Percentiles rank a stretch among this genome's conserved stretches.
Evolutionary conservation across 2,329 filamentous ascomycete genomes (phyloP).

Genomic region (Fusarium pseudoanthophilum): DNA sequence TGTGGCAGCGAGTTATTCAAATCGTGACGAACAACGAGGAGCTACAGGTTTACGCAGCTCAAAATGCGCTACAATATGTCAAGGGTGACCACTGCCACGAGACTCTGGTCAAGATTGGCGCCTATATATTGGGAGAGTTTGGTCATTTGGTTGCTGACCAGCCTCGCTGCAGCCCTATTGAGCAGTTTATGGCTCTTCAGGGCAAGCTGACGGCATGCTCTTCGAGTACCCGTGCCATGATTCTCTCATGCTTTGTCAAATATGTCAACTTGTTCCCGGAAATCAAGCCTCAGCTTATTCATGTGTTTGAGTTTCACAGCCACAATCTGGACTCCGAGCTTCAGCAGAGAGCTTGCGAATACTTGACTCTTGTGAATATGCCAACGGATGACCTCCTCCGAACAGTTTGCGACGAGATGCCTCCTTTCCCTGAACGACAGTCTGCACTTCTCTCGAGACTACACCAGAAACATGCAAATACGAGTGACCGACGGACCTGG

Average conservation of each 20-base stretch:
- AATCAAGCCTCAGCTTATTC: slow-evolving; percentile 93
- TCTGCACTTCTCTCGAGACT: slow-evolving; percentile 91
- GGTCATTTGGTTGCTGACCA: slow-evolving; percentile 96
- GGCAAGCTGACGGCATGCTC: slow-evolving; percentile 90
- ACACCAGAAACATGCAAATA: slow-evolving; percentile 92
- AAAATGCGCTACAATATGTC: slow-evolving; percentile 91
- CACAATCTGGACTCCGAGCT: slow-evolving; percentile 95
- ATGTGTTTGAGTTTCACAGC: slow-evolving; percentile 91
- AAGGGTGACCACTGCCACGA: slow-evolving; percentile 96
- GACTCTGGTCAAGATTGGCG: slow-evolving; percentile 96
- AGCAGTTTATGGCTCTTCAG: slow-evolving; percentile 94
- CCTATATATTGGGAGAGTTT: slow-evolving; percentile 95
- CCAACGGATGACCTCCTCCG: slow-evolving; percentile 91
- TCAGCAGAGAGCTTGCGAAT: slow-evolving; percentile 96
- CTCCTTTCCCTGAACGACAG: slow-evolving; percentile 93
- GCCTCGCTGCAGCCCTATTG: slow-evolving; percentile 91
- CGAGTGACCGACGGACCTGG: slow-evolving; percentile 96
- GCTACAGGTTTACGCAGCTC: slow-evolving; percentile 93
- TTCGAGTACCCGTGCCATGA: slow-evolving; percentile 89
- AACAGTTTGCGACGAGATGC: slow-evolving; percentile 98
- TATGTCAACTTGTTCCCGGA: slow-evolving; percentile 98
- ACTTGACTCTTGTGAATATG: slow-evolving; percentile 84
- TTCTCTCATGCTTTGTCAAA: slow-evolving; percentile 95
- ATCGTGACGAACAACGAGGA: slow-evolving; percentile 99
- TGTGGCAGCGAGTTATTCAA: slow-evolving; percentile 98